phyloP scores from a whole-genome alignment of 441 rosid genomes.

The Isatis lusitanica region DNA sequence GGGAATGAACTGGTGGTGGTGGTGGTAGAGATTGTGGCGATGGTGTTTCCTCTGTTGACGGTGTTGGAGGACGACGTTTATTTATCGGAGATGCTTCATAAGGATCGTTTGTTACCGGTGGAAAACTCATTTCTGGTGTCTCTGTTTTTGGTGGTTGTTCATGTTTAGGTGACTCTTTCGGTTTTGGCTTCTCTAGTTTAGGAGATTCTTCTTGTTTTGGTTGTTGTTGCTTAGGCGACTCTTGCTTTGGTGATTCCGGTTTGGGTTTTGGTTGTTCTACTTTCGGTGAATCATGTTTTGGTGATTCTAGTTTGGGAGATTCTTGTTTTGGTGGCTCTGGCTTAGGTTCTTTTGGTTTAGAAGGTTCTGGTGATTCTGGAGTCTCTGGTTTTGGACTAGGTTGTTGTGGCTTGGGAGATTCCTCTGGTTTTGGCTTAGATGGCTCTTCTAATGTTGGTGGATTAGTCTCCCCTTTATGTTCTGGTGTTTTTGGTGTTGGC shows the following conservation, averaged over 20 bases:
- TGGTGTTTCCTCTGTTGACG: slow-evolving; percentile 24
- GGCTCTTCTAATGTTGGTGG: slow-evolving; percentile 27
- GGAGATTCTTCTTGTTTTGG: slow-evolving; percentile 30
- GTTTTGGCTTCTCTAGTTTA: slow-evolving; percentile 8
- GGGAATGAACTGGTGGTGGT: slow-evolving; percentile 14
- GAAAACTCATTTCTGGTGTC: slow-evolving; percentile 26
- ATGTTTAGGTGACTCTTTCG: slow-evolving; percentile 17
- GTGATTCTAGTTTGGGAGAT: slow-evolving; percentile 19
- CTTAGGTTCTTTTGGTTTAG: slow-evolving; percentile 24
- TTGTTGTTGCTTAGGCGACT: background rate
- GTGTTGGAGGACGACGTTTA: slow-evolving; percentile 29
- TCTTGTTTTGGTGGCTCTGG: slow-evolving; percentile 31
- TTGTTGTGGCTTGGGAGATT: slow-evolving; percentile 24
- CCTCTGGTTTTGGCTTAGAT: slow-evolving; percentile 35
- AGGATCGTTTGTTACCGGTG: slow-evolving; percentile 25
- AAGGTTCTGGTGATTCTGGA: slow-evolving; percentile 8
- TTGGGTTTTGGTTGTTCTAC: slow-evolving; percentile 19
- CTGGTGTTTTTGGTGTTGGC: slow-evolving; percentile 33
- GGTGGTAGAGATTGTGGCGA: slow-evolving; percentile 34
- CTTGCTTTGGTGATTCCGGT: slow-evolving; percentile 27
- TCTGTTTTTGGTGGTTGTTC: slow-evolving; percentile 30
- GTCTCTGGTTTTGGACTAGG: slow-evolving; percentile 15
- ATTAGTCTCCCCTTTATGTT: background rate
- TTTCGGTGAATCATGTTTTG: slow-evolving; percentile 19
- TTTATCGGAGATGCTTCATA: slow-evolving; percentile 20